Evolutionary conservation across 2,329 filamentous ascomycete genomes (phyloP), one percentile per base, ranked within the genome.

Genomic region (Xylariaceae sp.): DNA sequence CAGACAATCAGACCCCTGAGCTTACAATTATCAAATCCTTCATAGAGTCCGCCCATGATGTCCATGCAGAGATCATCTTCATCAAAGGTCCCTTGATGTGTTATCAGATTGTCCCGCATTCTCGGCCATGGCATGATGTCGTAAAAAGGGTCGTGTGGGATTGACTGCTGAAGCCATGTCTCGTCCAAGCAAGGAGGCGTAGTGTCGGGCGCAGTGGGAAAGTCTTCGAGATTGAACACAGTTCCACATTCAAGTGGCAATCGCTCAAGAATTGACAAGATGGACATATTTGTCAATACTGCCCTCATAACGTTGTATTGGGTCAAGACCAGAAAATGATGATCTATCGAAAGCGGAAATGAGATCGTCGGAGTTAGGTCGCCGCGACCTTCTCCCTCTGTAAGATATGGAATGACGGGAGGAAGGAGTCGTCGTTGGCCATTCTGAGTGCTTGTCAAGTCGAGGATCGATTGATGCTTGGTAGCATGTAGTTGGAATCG

Each of bases 1-100:
- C 68, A 71, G 3, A 68, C 55, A 2, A 70, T 50, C 8, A 64
- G 15, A 4, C 62, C 61, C 7, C 52, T 53, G 7, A 42, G 38
- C 36, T 57, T 53, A 11, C 53, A 45, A 16, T 56, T 52, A 16
- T 54, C 43, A 37, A 53, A 56, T 7, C 53, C 59, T 39, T 60
- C 57, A 38, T 53, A 60, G 3, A 61, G 40, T 0, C 56, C 57
- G 11, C 58, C 59, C 22, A 53, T 36, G 13, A 57, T 37, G 37
- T 63, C 61, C 11, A 40, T 33, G 31, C 60, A 64, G 24, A 62
- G 41, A 7, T 57, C 59, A 31, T 62, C 60, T 15, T 52, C 50
- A 35, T 57, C 52, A 18, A 54, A 46, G 7, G 37, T 34, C 8
- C 42, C 52, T 2, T n/a, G 24, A 13, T 51, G 47, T 2, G 47